Evolutionary conservation across 2,329 filamentous ascomycete species (phyloP).

Genomic region (Cladosporium velox): DNA sequence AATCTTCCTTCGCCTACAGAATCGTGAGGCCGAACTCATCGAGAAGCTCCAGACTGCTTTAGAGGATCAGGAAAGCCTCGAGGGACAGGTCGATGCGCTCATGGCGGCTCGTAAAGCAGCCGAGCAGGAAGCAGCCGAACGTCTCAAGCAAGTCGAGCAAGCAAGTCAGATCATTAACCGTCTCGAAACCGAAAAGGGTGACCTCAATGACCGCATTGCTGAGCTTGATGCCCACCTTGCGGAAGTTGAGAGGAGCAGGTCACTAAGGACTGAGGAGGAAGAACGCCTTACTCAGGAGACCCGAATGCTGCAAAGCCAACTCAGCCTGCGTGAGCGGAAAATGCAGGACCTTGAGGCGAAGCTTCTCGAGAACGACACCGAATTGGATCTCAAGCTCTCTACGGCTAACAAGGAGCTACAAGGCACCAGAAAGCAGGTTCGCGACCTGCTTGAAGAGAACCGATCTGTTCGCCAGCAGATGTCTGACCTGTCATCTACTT

Average conservation of each 20-base stretch:
- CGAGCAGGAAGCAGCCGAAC: slow-evolving; percentile 79
- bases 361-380: slow-evolving; percentile 81
- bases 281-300: slow-evolving; percentile 78
- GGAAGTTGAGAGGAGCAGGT: slow-evolving; percentile 69
- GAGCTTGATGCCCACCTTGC: slow-evolving; percentile 71
- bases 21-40: slow-evolving; percentile 85
- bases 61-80: slow-evolving; percentile 89
- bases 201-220: slow-evolving; percentile 66
- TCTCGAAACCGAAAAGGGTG: slow-evolving; percentile 82
- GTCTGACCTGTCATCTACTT: slow-evolving; percentile 82
- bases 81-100: slow-evolving; percentile 88
- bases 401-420: slow-evolving; percentile 78
- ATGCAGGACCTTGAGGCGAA: slow-evolving; percentile 82
- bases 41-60: slow-evolving; percentile 92
- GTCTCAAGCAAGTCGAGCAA: slow-evolving; percentile 82
- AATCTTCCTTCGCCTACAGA: slow-evolving; percentile 94
- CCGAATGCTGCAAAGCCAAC: slow-evolving; percentile 86
- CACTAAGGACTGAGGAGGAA: slow-evolving; percentile 74
- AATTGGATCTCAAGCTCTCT: slow-evolving; percentile 81
- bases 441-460: slow-evolving; percentile 77
- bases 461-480: slow-evolving; percentile 81
- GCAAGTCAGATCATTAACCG: slow-evolving; percentile 83
- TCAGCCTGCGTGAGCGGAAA: slow-evolving; percentile 87
- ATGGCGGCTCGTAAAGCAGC: slow-evolving; percentile 86
- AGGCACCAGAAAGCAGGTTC: slow-evolving; percentile 69